These are phyloP conservation scores for Mortierella sp. DNA, from an alignment of 371 early-diverging fungal species.

Conservation along the genomic window DNA sequence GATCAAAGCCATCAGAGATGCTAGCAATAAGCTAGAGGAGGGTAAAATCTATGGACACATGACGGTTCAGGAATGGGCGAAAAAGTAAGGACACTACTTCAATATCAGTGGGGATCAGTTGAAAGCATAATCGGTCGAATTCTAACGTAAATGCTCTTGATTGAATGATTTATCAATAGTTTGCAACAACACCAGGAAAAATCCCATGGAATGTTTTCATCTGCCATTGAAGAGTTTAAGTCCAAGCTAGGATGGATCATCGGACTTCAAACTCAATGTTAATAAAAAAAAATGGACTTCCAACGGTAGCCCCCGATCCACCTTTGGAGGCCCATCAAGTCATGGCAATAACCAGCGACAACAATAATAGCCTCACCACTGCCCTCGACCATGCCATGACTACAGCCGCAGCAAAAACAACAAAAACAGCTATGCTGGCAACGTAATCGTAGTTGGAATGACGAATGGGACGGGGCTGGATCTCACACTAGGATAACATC, in stretches of 20 bases:
- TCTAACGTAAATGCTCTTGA: not conserved
- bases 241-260: slow-evolving; percentile 78
- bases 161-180: slow-evolving; percentile 35
- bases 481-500: not conserved
- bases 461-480: slow-evolving; percentile 1
- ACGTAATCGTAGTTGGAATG: not conserved
- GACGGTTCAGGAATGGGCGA: slow-evolving; percentile 87
- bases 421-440: not conserved
- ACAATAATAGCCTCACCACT: not conserved
- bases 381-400: not conserved
- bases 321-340: slow-evolving; percentile 15
- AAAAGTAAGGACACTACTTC: slow-evolving; percentile 56
- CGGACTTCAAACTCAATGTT: slow-evolving; percentile 58
- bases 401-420: not conserved
- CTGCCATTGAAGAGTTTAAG: slow-evolving; percentile 77
- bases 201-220: slow-evolving; percentile 63
- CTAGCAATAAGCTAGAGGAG: slow-evolving; percentile 78
- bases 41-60: slow-evolving; percentile 82
- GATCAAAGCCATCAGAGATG: slow-evolving; percentile 79
- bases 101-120: not conserved
- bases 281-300: not conserved
- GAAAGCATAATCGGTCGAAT: not conserved
- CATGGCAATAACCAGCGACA: slow-evolving; percentile 17
- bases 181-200: slow-evolving; percentile 69
- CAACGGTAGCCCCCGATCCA: slow-evolving; percentile 9